Percentiles rank a stretch among this genome's conserved stretches.
phyloP scores from a whole-genome alignment of 2,329 filamentous ascomycete species.

The Colletotrichum sojae region DNA sequence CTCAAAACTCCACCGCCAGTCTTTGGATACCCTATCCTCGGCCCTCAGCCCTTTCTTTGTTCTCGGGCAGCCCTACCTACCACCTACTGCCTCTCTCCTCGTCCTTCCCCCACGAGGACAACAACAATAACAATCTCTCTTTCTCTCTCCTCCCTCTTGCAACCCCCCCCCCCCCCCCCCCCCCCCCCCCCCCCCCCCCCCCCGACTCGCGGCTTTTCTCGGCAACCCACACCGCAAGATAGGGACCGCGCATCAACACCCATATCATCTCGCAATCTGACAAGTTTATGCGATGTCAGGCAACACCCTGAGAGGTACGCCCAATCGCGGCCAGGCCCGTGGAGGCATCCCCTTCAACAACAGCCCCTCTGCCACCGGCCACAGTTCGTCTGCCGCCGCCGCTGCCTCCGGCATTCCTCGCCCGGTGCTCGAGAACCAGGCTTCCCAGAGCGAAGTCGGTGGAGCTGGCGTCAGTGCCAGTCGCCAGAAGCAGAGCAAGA shows the following conservation, averaged over 20 bases:
- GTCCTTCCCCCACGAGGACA: too few relatives aligned
- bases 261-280: conserved; percentile 57
- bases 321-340: conserved; percentile 72
- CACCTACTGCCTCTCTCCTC: too few relatives aligned
- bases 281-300: conserved; percentile 64
- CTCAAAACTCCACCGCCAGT: too few relatives aligned
- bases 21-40: not conserved
- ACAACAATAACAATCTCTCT: too few relatives aligned
- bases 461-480: conserved; percentile 88
- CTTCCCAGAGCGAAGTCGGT: conserved; percentile 70
- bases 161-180: not conserved
- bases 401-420: conserved; percentile 77
- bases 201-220: conserved; percentile 20
- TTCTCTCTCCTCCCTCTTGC: not conserved
- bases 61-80: not conserved
- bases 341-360: conserved; percentile 72
- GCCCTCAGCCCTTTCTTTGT: conserved; percentile 9
- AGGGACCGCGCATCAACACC: conserved; percentile 36
- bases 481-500: conserved; percentile 95
- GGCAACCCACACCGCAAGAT: conserved; percentile 32
- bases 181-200: not conserved
- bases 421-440: conserved; percentile 75
- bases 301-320: conserved; percentile 79
- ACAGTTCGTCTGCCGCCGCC: conserved; percentile 16
- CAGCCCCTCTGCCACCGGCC: conserved; percentile 59